Percentiles rank a stretch among this genome's conserved stretches.
phyloP scores from a whole-genome alignment of 2,329 filamentous ascomycete species.

The Colletotrichum shisoi region DNA sequence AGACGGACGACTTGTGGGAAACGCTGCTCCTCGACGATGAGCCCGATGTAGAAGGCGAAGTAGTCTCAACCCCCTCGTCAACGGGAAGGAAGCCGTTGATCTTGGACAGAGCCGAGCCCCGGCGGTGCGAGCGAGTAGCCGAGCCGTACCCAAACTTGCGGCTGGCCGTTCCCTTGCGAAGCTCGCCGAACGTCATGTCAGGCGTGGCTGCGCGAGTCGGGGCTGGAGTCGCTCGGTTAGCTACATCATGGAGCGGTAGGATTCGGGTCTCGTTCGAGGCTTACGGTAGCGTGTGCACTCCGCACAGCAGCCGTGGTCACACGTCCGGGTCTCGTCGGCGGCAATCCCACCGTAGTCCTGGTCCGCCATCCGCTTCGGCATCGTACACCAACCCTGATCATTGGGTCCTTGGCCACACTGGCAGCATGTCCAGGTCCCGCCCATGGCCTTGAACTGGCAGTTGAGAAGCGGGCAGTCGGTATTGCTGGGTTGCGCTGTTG shows the following conservation, averaged over 20 bases:
- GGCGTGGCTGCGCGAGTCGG: slow-evolving; percentile 48
- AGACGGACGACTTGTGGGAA: slow-evolving; percentile 23
- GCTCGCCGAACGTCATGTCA: slow-evolving; percentile 50
- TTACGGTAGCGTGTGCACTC: slow-evolving; percentile 57
- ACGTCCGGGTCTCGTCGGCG: slow-evolving; percentile 52
- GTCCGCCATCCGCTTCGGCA: slow-evolving; percentile 43
- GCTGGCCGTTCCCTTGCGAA: slow-evolving; percentile 49
- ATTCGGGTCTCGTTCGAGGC: slow-evolving; percentile 39
- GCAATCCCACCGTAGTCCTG: slow-evolving; percentile 47
- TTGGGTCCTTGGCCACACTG: slow-evolving; percentile 61
- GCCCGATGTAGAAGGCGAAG: slow-evolving; percentile 10
- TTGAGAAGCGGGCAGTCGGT: slow-evolving; percentile 59
- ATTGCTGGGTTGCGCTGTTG: slow-evolving; percentile 54
- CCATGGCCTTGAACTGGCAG: slow-evolving; percentile 60
- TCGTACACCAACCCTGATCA: slow-evolving; percentile 61
- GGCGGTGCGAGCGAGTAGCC: slow-evolving; percentile 46
- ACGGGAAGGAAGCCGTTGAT: slow-evolving; percentile 16
- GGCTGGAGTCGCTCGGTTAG: slow-evolving; percentile 42
- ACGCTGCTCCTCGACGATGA: slow-evolving; percentile 39
- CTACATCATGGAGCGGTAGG: neutral
- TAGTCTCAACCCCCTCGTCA: slow-evolving; percentile 17
- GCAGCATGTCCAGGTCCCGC: slow-evolving; percentile 64
- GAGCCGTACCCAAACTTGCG: slow-evolving; percentile 50
- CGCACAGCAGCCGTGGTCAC: slow-evolving; percentile 63
- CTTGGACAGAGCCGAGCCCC: slow-evolving; percentile 42